A percentile compares a stretch with the other conserved stretches of the same genome.
Evolutionary conservation across 2,329 filamentous ascomycete genomes (phyloP).

Genomic region (Trichophyton verrucosum): DNA sequence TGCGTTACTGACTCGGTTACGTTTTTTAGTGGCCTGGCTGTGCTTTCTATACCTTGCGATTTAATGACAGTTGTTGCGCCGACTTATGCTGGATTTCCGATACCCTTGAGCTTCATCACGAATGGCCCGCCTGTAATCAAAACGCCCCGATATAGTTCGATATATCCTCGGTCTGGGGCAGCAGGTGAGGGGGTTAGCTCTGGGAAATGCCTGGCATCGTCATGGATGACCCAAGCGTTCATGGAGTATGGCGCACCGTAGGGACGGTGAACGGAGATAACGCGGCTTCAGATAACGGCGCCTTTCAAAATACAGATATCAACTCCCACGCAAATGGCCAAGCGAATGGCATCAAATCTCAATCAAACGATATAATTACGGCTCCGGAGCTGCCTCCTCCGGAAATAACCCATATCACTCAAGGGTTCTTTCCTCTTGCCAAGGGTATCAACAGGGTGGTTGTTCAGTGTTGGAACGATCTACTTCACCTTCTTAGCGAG

Average conservation of each 20-base stretch:
- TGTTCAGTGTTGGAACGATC: slow-evolving; percentile 68
- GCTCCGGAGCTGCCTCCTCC: slow-evolving; percentile 31
- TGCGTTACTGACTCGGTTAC: not conserved
- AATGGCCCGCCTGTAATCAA: not conserved
- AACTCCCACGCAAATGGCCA: slow-evolving; percentile 14
- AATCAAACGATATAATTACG: not conserved
- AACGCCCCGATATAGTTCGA: not conserved
- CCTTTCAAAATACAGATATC: slow-evolving; percentile 17
- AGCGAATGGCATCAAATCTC: not conserved
- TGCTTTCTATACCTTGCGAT: not conserved
- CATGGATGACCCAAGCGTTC: slow-evolving; percentile 23
- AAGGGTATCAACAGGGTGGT: slow-evolving; percentile 64
- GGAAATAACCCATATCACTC: slow-evolving; percentile 55
- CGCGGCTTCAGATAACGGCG: slow-evolving; percentile 18
- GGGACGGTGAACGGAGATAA: slow-evolving; percentile 3
- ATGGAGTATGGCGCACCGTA: not conserved
- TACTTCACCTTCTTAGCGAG: slow-evolving; percentile 57
- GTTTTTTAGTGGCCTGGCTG: not conserved
- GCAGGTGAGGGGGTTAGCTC: not conserved
- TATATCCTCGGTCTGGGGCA: not conserved
- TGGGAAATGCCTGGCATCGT: slow-evolving; percentile 29
- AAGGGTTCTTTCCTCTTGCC: slow-evolving; percentile 64
- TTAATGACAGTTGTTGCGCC: not conserved
- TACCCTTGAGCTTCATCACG: not conserved
- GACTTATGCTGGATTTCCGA: not conserved